Percentiles rank a stretch among this genome's conserved stretches.
Evolutionary conservation across 768 basidiomycete species (phyloP).

Genomic region (Clitopilus hobsonii): DNA sequence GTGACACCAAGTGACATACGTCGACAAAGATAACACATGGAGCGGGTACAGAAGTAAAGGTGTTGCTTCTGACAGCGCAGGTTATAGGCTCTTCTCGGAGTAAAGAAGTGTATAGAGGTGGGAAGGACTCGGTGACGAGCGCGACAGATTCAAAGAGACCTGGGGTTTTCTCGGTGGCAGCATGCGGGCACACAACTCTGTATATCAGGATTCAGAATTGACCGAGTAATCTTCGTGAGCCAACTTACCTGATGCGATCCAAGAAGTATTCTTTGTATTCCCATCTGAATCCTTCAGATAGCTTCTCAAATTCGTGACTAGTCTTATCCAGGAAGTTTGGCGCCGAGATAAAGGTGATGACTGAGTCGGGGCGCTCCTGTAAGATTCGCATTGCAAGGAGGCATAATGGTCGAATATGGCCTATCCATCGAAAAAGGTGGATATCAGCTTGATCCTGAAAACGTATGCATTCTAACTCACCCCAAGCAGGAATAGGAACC

Average conservation of each 20-base stretch:
- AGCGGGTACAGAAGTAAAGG: conserved; percentile 4
- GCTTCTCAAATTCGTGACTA: conserved; percentile 5
- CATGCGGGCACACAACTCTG: too few species aligned
- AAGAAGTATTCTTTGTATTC: too few species aligned
- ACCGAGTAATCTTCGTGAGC: too few species aligned
- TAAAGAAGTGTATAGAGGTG: conserved; percentile 4
- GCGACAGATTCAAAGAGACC: neutral
- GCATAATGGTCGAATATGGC: neutral
- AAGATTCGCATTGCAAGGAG: neutral
- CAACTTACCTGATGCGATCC: too few species aligned
- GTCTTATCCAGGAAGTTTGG: conserved; percentile 1
- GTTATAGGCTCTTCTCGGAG: conserved; percentile 3
- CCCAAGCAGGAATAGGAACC: neutral
- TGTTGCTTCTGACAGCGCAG: conserved; percentile 8
- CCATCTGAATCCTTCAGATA: neutral
- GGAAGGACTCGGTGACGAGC: conserved; percentile 5
- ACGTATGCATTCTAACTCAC: neutral
- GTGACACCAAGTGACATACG: too few species aligned
- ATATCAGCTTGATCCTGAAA: neutral
- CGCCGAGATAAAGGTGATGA: neutral
- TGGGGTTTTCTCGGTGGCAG: neutral
- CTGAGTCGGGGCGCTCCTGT: neutral
- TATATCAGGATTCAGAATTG: neutral
- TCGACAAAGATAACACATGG: conserved; percentile 8
- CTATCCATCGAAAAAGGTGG: neutral